Evolutionary conservation across 2,329 filamentous ascomycete species (phyloP).

Genomic region (Emericellopsis cladophorae): DNA sequence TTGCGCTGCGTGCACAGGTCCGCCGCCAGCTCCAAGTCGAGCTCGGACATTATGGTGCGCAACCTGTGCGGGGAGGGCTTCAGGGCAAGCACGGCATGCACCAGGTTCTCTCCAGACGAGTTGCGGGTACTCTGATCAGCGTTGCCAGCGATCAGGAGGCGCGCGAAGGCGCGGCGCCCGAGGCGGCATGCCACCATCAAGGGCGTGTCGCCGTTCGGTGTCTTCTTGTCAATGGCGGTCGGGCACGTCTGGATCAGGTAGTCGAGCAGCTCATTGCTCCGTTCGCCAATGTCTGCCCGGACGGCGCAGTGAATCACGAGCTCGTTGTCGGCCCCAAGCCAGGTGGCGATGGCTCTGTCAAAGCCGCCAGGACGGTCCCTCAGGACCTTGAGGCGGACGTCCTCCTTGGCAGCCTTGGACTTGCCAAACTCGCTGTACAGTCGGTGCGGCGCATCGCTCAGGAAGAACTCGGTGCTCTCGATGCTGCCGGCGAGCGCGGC

Average conservation of each 20-base stretch:
- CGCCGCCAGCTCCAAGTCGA: slow-evolving; percentile 43
- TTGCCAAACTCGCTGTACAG: slow-evolving; percentile 56
- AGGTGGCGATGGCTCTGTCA: slow-evolving; percentile 47
- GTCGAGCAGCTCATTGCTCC: slow-evolving; percentile 43
- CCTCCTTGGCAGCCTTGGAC: slow-evolving; percentile 44
- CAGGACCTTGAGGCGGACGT: slow-evolving; percentile 50
- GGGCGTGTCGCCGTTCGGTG: slow-evolving; percentile 47
- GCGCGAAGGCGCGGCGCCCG: slow-evolving; percentile 39
- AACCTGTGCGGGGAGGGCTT: slow-evolving; percentile 14
- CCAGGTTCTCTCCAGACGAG: slow-evolving; percentile 47
- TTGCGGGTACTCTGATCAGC: slow-evolving; percentile 58
- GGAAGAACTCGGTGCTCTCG: slow-evolving; percentile 64
- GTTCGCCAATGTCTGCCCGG: slow-evolving; percentile 22
- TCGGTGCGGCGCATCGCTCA: slow-evolving; percentile 55
- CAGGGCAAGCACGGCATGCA: slow-evolving; percentile 37
- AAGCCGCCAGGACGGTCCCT: slow-evolving; percentile 47
- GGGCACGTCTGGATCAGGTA: slow-evolving; percentile 55
- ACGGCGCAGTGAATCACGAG: slow-evolving; percentile 56
- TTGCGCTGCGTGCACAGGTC: slow-evolving; percentile 48
- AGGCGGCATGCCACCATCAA: slow-evolving; percentile 52
- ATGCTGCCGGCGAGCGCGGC: slow-evolving; percentile 45
- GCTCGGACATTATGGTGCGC: slow-evolving; percentile 37
- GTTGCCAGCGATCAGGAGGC: slow-evolving; percentile 51
- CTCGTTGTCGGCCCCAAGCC: slow-evolving; percentile 47
- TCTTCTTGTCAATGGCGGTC: slow-evolving; percentile 48